Conservation (phyloP, 2,329 filamentous ascomycete genomes). For the Diaporthe helianthi region DNA sequence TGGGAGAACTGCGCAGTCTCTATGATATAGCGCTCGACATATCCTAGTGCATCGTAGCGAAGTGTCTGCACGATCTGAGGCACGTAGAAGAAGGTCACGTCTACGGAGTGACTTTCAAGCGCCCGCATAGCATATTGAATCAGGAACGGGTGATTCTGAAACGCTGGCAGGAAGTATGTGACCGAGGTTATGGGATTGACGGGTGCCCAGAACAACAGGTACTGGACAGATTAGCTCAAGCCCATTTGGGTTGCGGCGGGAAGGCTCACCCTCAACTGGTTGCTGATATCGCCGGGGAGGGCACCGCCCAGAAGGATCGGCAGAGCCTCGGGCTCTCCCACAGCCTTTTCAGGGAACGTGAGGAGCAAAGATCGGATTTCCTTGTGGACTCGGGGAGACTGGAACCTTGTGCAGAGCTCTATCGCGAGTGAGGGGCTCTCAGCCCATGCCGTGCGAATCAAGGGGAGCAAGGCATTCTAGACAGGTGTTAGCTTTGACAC, state of each 20-base stretch:
- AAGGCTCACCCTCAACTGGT: conserved; percentile 77
- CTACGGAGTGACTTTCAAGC: conserved; percentile 91
- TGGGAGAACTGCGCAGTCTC: conserved; percentile 99
- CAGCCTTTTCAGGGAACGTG: conserved; percentile 82
- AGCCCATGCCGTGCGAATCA: conserved; percentile 84
- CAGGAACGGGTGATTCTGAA: conserved; percentile 89
- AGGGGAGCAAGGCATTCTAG: conserved; percentile 63
- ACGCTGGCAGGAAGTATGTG: conserved; percentile 90
- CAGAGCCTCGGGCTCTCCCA: conserved; percentile 82
- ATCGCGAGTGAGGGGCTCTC: conserved; percentile 89
- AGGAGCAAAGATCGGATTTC: conserved; percentile 83
- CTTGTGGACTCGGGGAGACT: conserved; percentile 72
- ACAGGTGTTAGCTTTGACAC: conserved; percentile 34
- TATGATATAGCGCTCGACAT: conserved; percentile 94
- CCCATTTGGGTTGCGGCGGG: conserved; percentile 32
- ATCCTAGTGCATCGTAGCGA: conserved; percentile 90
- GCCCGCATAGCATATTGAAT: conserved; percentile 97
- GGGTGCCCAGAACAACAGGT: conserved; percentile 90
- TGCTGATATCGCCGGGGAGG: conserved; percentile 79
- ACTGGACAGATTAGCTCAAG: conserved; percentile 56
- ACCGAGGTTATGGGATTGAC: conserved; percentile 93
- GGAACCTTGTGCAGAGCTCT: conserved; percentile 81
- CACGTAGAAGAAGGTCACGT: conserved; percentile 98
- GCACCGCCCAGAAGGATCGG: conserved; percentile 80
- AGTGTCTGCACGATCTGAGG: conserved; percentile 97